Percentiles rank a stretch among this genome's conserved stretches.
Evolutionary conservation across 2,329 filamentous ascomycete genomes (phyloP).

Genomic region (Alternaria ventricosa): DNA sequence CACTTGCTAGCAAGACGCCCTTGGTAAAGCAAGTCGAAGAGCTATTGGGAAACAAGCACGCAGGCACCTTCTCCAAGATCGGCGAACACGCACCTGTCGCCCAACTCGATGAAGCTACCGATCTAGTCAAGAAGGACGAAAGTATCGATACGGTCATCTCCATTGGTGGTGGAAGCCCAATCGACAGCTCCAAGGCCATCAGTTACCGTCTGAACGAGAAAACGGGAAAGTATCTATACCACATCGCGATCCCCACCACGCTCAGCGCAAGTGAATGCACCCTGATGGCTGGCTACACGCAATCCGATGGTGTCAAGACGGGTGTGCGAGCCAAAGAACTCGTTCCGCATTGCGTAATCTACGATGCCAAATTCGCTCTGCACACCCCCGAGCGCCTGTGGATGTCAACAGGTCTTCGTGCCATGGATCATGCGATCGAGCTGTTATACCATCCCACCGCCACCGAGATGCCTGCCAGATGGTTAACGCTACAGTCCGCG

Average conservation of each 20-base stretch:
- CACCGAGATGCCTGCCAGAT: conserved; percentile 59
- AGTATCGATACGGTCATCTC: conserved; percentile 62
- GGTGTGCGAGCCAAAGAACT: conserved; percentile 53
- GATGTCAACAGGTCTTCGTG: conserved; percentile 60
- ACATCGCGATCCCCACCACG: conserved; percentile 51
- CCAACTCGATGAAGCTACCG: conserved; percentile 60
- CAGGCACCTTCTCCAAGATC: conserved; percentile 63
- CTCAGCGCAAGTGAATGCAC: conserved; percentile 63
- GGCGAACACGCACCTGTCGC: conserved; percentile 63
- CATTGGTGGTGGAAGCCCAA: conserved; percentile 63
- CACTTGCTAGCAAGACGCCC: conserved; percentile 61
- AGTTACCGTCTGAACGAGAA: conserved; percentile 44
- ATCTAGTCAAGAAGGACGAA: conserved; percentile 53
- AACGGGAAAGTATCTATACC: conserved; percentile 43
- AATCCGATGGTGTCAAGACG: conserved; percentile 57
- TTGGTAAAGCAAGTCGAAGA: conserved; percentile 60
- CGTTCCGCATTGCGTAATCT: conserved; percentile 58
- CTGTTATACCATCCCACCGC: conserved; percentile 60
- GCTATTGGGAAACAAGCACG: conserved; percentile 56
- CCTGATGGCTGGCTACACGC: conserved; percentile 59
- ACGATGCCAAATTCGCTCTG: conserved; percentile 59
- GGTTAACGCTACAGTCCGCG: conserved; percentile 55
- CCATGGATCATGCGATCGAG: conserved; percentile 64
- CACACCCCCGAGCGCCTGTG: conserved; percentile 60
- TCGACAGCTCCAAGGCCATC: conserved; percentile 56